phyloP scores from a whole-genome alignment of 495 filamentous ascomycete species.

The Ramalina intermedia region DNA sequence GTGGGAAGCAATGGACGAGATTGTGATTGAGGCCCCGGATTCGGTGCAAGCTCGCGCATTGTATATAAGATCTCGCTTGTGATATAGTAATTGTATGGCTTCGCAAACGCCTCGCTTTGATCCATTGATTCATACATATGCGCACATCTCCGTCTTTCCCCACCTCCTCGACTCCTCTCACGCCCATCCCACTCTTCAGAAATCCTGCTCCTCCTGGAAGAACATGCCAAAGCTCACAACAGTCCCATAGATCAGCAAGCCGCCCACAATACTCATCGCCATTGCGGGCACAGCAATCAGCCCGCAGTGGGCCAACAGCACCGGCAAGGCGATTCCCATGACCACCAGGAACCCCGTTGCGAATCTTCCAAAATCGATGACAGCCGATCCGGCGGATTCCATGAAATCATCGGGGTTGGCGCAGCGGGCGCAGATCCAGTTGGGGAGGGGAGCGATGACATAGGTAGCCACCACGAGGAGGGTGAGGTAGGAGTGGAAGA shows the following conservation, averaged over 20 bases:
- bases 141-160: too few species aligned
- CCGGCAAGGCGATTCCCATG: slow-evolving; percentile 95
- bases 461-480: slow-evolving; percentile 92
- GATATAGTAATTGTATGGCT: too few species aligned
- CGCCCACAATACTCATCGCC: slow-evolving; percentile 88
- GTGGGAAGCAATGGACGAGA: too few species aligned
- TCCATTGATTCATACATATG: too few species aligned
- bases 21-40: too few species aligned
- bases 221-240: slow-evolving; percentile 97
- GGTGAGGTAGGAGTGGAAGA: slow-evolving; percentile 85
- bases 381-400: slow-evolving; percentile 61
- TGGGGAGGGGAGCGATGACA: slow-evolving; percentile 81
- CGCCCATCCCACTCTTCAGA: slow-evolving; percentile 20
- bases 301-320: slow-evolving; percentile 68
- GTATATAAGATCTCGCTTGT: too few species aligned
- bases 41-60: too few species aligned
- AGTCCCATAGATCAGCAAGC: slow-evolving; percentile 89
- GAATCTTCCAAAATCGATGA: slow-evolving; percentile 86
- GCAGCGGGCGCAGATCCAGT: slow-evolving; percentile 83
- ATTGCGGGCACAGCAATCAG: slow-evolving; percentile 74
- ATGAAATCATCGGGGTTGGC: slow-evolving; percentile 95
- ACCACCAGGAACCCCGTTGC: slow-evolving; percentile 93
- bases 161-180: too few species aligned
- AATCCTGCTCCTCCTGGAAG: slow-evolving; percentile 93
- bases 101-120: too few species aligned